Evolutionary conservation across 2,329 filamentous ascomycete species (phyloP).

Genomic region (Colletotrichum navitas): DNA sequence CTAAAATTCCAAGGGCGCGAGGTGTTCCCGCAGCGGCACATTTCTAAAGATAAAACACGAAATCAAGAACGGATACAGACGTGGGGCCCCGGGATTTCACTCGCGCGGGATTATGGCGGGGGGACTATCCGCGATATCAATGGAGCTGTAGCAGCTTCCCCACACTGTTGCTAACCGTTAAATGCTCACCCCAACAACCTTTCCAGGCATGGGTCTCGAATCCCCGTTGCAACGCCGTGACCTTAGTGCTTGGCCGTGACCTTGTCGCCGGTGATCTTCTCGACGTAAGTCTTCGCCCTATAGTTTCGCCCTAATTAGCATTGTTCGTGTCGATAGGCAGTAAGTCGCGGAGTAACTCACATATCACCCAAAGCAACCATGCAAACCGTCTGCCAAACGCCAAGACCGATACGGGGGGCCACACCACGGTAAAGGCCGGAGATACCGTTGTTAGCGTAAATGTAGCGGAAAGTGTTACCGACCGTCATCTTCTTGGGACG

Average conservation of each 20-base stretch:
- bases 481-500: constrained; percentile 99
- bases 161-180: constrained; percentile 15
- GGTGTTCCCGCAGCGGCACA: constrained; percentile 10
- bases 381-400: constrained; percentile 99
- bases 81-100: constrained; percentile 36
- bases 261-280: constrained; percentile 73
- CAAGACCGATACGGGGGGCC: constrained; percentile 90
- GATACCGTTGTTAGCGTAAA: constrained; percentile 89
- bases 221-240: constrained; percentile 52
- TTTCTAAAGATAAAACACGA: constrained; percentile 30
- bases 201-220: constrained; percentile 42
- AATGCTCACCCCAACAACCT: constrained; percentile 23
- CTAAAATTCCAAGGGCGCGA: constrained; percentile 30
- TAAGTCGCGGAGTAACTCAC: constrained; percentile 68
- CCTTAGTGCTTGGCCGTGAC: constrained; percentile 77
- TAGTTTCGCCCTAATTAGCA: constrained; percentile 47
- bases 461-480: constrained; percentile 86
- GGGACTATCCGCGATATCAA: constrained; percentile 6
- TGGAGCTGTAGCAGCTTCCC: constrained; percentile 15
- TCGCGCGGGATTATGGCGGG: constrained; percentile 32
- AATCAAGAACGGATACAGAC: constrained; percentile 35
- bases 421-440: constrained; percentile 97
- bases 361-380: constrained; percentile 99
- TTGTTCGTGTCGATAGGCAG: not conserved
- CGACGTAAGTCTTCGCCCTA: constrained; percentile 76